A percentile compares a stretch with the other conserved stretches of the same genome.
Evolutionary conservation across 805 yeast species (phyloP).

Genomic region (Wickerhamiella galacta): DNA sequence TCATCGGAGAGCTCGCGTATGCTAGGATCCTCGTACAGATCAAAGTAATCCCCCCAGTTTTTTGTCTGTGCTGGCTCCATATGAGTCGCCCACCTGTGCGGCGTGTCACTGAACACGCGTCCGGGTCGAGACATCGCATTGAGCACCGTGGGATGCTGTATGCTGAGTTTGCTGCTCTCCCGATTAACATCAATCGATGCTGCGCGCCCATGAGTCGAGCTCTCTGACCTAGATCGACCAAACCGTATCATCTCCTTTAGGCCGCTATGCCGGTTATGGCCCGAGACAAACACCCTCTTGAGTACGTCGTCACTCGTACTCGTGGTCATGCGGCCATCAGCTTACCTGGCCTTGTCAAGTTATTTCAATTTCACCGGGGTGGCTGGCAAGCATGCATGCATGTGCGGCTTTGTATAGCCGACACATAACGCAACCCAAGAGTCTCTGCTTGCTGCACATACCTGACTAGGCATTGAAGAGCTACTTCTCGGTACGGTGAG

Average conservation of each 20-base stretch:
- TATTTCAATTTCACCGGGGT: no score
- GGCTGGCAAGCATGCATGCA: no score
- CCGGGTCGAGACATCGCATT: background rate
- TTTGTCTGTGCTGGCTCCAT: background rate
- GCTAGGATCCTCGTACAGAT: conserved; percentile 1
- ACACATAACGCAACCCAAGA: no score
- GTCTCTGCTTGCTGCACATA: no score
- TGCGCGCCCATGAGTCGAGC: background rate
- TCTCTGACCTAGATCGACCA: background rate
- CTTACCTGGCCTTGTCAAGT: no score
- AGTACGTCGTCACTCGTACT: background rate
- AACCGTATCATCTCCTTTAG: background rate
- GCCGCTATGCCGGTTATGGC: background rate
- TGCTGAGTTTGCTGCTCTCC: background rate
- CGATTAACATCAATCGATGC: background rate
- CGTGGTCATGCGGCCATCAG: no score
- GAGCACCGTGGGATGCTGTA: background rate
- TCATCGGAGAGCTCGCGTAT: background rate
- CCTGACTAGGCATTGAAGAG: no score
- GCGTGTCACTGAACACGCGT: no score
- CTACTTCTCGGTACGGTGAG: no score
- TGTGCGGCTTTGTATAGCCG: no score
- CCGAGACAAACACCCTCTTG: background rate
- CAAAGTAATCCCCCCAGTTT: conserved; percentile 2
- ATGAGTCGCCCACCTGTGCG: conserved; percentile 2